Evolutionary conservation across 225 moss, liverwort and hornwort species (phyloP).

Genomic region (Straminergon stramineum): DNA sequence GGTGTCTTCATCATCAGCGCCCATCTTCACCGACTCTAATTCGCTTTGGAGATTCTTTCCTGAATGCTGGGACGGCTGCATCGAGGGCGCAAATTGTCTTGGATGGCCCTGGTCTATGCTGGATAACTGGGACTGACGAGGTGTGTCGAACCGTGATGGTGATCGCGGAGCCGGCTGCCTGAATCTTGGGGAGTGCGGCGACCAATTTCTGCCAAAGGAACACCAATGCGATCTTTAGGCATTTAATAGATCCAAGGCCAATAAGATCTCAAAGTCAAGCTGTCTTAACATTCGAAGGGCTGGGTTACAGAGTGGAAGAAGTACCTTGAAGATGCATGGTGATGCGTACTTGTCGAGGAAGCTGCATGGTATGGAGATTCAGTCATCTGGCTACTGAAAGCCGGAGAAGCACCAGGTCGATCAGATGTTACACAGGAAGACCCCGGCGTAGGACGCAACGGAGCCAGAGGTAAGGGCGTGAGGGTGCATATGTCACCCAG

Average conservation of each 20-base stretch:
- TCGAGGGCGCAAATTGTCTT: conserved; percentile 3
- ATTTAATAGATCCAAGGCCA: not conserved
- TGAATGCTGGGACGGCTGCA: conserved; percentile 14
- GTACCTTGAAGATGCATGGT: conserved; percentile 28
- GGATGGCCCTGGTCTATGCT: conserved; percentile 10
- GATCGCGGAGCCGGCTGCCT: conserved; percentile 45
- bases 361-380: conserved; percentile 44
- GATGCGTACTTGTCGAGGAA: conserved; percentile 29
- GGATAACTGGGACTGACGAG: conserved; percentile 13
- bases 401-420: conserved; percentile 61
- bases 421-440: conserved; percentile 62
- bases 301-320: not conserved
- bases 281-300: not conserved
- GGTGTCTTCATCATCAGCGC: conserved; percentile 19
- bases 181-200: conserved; percentile 28
- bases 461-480: conserved; percentile 67
- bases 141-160: conserved; percentile 32
- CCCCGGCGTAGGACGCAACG: conserved; percentile 65
- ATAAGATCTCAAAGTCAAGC: not conserved
- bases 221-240: not conserved
- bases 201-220: conserved; percentile 13
- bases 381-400: conserved; percentile 63
- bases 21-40: conserved; percentile 20
- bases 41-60: conserved; percentile 31
- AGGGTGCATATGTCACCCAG: conserved; percentile 83